Percentiles rank a stretch among this genome's conserved stretches.
phyloP scores from a whole-genome alignment of 805 yeast species.

The Saturnispora sanitii region DNA sequence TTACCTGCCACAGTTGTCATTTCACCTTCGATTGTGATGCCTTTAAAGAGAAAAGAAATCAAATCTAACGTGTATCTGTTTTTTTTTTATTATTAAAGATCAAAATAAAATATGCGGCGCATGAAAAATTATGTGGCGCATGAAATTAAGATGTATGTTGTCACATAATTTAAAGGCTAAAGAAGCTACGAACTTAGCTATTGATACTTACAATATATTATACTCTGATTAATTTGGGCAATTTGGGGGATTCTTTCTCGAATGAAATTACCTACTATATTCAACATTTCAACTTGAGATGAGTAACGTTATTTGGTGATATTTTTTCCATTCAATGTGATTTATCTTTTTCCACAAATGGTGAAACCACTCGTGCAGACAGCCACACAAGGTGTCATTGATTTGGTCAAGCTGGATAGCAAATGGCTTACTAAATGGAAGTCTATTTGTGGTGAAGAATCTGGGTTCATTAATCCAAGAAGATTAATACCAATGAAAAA shows the following conservation, averaged over 20 bases:
- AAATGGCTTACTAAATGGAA: constrained; percentile 48
- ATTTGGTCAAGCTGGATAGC: constrained; percentile 31
- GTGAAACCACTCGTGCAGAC: constrained; percentile 7
- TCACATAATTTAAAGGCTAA: background rate
- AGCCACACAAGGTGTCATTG: constrained; percentile 12
- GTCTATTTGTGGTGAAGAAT: constrained; percentile 15
- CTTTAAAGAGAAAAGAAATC: too few species aligned
- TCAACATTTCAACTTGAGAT: too few species aligned
- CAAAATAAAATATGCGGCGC: background rate
- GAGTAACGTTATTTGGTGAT: too few species aligned
- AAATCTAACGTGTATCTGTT: background rate
- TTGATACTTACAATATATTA: too few species aligned
- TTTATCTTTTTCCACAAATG: background rate
- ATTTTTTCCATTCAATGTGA: background rate
- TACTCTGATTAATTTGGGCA: too few species aligned
- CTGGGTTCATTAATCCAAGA: constrained; percentile 23
- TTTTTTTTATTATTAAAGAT: background rate
- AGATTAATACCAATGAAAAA: constrained; percentile 13
- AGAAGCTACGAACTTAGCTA: too few species aligned
- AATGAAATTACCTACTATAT: too few species aligned
- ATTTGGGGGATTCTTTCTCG: too few species aligned
- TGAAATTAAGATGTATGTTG: background rate
- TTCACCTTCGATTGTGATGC: too few species aligned
- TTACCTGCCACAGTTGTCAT: constrained; percentile 1
- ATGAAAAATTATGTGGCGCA: constrained; percentile 2